phyloP scores from a whole-genome alignment of 345 rosid genomes.

The Balakata baccata region DNA sequence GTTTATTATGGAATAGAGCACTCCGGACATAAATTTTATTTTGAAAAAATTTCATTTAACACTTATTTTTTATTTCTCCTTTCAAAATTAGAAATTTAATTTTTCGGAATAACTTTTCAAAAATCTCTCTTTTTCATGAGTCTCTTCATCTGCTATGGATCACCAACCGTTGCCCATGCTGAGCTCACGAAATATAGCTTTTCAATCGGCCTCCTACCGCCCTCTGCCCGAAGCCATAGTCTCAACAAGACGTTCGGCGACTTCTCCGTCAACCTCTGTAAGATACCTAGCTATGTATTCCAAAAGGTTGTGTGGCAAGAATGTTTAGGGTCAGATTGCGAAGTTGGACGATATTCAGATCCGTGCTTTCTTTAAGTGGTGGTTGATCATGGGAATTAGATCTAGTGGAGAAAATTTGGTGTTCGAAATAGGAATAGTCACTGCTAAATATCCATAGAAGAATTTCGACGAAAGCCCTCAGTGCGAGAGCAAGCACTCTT shows the following conservation, averaged over 20 bases:
- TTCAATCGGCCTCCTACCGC: constrained; percentile 84
- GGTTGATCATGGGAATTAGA: constrained; percentile 82
- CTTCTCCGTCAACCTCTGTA: constrained; percentile 62
- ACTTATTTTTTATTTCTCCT: too few species aligned
- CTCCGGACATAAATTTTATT: too few species aligned
- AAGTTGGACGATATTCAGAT: constrained; percentile 77
- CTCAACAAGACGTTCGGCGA: constrained; percentile 66
- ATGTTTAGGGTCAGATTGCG: constrained; percentile 59
- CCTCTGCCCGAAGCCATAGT: constrained; percentile 44
- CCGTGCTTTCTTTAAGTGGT: constrained; percentile 74
- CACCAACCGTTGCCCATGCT: constrained; percentile 53
- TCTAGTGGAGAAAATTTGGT: constrained; percentile 69
- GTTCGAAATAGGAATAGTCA: constrained; percentile 70
- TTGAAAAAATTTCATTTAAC: too few species aligned
- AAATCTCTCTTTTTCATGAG: constrained; percentile 19
- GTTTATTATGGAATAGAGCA: too few species aligned
- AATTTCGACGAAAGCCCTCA: constrained; percentile 58
- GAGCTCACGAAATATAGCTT: constrained; percentile 68
- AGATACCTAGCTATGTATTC: constrained; percentile 90
- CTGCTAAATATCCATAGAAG: constrained; percentile 72
- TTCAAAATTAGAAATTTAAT: too few species aligned
- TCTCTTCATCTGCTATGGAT: constrained; percentile 32
- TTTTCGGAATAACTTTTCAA: too few species aligned
- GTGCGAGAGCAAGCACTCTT: constrained; percentile 58
- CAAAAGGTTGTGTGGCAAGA: constrained; percentile 58